Conservation (phyloP, 768 basidiomycete species). For the Termitomyces sp. region DNA sequence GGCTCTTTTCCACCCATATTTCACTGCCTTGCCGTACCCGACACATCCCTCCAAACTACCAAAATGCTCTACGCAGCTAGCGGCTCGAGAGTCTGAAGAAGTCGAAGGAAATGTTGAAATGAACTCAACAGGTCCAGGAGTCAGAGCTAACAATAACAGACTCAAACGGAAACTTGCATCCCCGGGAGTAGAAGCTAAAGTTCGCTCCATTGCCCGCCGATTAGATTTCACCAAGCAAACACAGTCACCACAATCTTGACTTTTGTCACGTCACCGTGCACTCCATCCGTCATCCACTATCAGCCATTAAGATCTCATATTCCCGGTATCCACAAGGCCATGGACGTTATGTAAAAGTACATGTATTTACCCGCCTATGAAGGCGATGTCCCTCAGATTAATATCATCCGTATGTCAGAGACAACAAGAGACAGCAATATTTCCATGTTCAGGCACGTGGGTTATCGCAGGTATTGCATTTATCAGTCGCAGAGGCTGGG, state of each 20-base stretch:
- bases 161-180: constrained; percentile 73
- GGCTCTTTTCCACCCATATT: constrained; percentile 88
- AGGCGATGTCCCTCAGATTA: constrained; percentile 2
- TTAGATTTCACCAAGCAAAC: constrained; percentile 64
- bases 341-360: constrained; percentile 1
- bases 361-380: not conserved
- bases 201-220: constrained; percentile 62
- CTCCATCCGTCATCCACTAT: not conserved
- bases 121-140: constrained; percentile 44
- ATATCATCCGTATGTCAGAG: not conserved
- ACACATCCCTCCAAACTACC: constrained; percentile 89
- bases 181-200: constrained; percentile 44
- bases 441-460: constrained; percentile 22
- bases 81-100: constrained; percentile 65
- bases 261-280: not conserved
- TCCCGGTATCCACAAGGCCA: not conserved
- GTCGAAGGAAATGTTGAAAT: constrained; percentile 71
- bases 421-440: not conserved
- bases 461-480: constrained; percentile 46
- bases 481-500: constrained; percentile 34
- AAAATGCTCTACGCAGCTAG: constrained; percentile 51
- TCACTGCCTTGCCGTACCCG: constrained; percentile 81
- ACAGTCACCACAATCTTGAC: constrained; percentile 29
- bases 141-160: constrained; percentile 52
- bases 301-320: not conserved